These are phyloP conservation scores for Strobilomyces confusus DNA, from an alignment of 768 basidiomycete genomes.

Conservation along the genomic window DNA sequence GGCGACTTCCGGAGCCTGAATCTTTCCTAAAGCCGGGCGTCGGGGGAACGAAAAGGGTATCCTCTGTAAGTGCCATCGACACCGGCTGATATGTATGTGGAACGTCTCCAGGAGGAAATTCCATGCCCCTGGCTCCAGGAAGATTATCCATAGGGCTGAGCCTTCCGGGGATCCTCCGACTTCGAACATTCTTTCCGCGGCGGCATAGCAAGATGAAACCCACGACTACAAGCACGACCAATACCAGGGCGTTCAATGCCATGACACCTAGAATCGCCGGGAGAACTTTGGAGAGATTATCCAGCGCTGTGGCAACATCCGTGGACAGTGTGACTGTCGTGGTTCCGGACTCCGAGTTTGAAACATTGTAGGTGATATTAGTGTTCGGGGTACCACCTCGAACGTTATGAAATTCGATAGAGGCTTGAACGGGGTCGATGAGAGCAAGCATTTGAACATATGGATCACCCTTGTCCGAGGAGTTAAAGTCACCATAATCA, in stretches of 20 bases:
- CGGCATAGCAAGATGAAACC: constrained; percentile 55
- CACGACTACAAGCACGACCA: constrained; percentile 52
- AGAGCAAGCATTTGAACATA: constrained; percentile 74
- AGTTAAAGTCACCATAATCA: constrained; percentile 78
- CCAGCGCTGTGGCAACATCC: constrained; percentile 55
- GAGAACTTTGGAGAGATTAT: constrained; percentile 59
- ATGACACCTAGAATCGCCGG: constrained; percentile 74
- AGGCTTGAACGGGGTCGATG: constrained; percentile 65
- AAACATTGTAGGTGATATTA: constrained; percentile 65
- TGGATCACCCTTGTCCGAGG: constrained; percentile 63
- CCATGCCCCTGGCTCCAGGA: constrained; percentile 29
- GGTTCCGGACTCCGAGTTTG: constrained; percentile 40
- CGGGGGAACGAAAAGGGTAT: constrained; percentile 51
- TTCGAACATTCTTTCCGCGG: constrained; percentile 34
- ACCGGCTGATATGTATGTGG: constrained; percentile 68
- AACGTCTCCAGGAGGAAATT: constrained; percentile 36
- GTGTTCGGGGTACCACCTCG: constrained; percentile 63
- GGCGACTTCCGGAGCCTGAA: constrained; percentile 33
- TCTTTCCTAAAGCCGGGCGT: constrained; percentile 52
- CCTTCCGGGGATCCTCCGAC: constrained; percentile 40
- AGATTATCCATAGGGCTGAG: constrained; percentile 49
- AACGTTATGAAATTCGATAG: constrained; percentile 59
- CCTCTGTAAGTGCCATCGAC: constrained; percentile 46
- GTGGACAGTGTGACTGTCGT: constrained; percentile 52
- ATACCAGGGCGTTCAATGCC: constrained; percentile 70